Evolutionary conservation across 805 yeast species (phyloP).

Genomic region (Cephaloascus fragrans): DNA sequence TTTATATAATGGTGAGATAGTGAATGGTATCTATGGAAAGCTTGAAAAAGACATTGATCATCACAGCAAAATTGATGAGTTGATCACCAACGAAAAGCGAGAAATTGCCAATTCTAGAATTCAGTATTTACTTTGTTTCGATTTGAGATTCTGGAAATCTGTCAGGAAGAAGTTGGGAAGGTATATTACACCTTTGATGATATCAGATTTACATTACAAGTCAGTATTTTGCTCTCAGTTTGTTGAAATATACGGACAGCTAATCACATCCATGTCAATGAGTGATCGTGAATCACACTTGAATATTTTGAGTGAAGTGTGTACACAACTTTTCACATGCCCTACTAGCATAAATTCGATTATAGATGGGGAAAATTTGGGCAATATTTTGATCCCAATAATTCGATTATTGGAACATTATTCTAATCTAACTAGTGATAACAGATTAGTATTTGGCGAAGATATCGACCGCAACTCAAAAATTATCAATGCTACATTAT

Average conservation of each 20-base stretch:
- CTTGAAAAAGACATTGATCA: conserved; percentile 6
- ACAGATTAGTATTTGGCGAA: neutral
- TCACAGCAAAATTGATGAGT: neutral
- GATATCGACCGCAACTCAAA: too few relatives aligned
- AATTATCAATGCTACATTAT: conserved; percentile 3
- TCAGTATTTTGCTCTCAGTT: conserved; percentile 41
- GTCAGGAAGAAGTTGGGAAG: conserved; percentile 38
- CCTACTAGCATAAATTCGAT: conserved; percentile 31
- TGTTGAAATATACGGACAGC: conserved; percentile 41
- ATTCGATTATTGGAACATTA: conserved; percentile 28
- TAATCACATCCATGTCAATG: conserved; percentile 36
- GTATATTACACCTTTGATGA: conserved; percentile 43
- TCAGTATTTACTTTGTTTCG: conserved; percentile 49
- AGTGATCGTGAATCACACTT: conserved; percentile 42
- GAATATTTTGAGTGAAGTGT: conserved; percentile 18
- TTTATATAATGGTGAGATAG: conserved; percentile 16
- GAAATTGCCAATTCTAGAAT: conserved; percentile 34
- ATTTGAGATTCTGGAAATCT: conserved; percentile 46
- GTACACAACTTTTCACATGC: conserved; percentile 33
- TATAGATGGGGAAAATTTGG: conserved; percentile 26
- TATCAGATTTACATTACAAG: conserved; percentile 40
- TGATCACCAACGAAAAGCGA: conserved; percentile 5
- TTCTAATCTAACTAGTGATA: neutral
- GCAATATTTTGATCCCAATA: conserved; percentile 37
- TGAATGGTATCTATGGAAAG: conserved; percentile 12